Evolutionary conservation across 2,329 filamentous ascomycete genomes (phyloP).

Genomic region (Coniochaeta prunicola): DNA sequence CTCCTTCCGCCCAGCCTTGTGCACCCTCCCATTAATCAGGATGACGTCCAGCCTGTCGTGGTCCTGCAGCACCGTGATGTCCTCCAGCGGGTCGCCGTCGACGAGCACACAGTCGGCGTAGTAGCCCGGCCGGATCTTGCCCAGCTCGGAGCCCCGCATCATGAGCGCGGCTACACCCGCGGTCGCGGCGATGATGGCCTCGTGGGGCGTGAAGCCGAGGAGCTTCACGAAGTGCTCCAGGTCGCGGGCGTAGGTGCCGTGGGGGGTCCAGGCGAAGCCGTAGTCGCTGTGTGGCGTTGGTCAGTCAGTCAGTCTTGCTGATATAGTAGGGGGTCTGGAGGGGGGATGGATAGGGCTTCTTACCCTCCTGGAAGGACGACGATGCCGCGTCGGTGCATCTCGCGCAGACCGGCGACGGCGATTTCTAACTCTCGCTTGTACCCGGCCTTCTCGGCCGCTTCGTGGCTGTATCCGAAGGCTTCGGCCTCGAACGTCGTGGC

Average conservation of each 20-base stretch:
- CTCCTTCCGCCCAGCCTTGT: constrained; percentile 21
- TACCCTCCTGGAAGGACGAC: constrained; percentile 33
- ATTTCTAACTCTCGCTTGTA: constrained; percentile 33
- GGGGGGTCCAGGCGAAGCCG: constrained; percentile 39
- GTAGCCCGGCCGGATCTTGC: constrained; percentile 31
- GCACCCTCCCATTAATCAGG: constrained; percentile 38
- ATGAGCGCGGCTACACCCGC: constrained; percentile 29
- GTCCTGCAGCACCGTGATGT: constrained; percentile 33
- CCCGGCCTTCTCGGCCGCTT: constrained; percentile 34
- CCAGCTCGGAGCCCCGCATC: constrained; percentile 30
- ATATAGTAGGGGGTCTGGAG: background rate
- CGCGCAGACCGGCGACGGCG: constrained; percentile 28
- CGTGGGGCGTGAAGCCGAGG: constrained; percentile 34
- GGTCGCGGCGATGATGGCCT: constrained; percentile 35
- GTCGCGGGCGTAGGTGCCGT: constrained; percentile 39
- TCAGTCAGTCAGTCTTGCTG: background rate
- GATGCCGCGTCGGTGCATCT: constrained; percentile 38
- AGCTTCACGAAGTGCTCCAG: constrained; percentile 37
- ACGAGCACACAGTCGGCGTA: constrained; percentile 38
- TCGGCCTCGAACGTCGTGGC: constrained; percentile 20
- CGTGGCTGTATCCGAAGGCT: constrained; percentile 32
- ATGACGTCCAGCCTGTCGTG: constrained; percentile 35
- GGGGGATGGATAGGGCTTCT: too few species aligned
- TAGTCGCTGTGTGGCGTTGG: constrained; percentile 25
- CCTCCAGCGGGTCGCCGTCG: constrained; percentile 34